These are phyloP conservation scores for Fusarium beomiforme DNA, from an alignment of 2,329 filamentous ascomycete genomes.

Conservation along the genomic window DNA sequence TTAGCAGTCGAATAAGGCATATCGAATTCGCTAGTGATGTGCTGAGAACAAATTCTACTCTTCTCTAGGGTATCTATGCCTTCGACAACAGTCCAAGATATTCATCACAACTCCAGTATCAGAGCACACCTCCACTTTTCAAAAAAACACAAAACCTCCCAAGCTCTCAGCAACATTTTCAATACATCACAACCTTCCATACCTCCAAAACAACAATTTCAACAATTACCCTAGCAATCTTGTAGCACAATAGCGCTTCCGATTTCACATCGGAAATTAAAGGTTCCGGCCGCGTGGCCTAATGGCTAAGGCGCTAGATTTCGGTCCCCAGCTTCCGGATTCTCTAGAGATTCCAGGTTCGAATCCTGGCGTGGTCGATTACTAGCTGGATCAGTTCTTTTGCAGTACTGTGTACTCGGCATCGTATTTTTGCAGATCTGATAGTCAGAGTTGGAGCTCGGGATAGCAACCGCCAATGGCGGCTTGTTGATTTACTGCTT, in stretches of 20 bases:
- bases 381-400: slow-evolving; percentile 3
- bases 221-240: fast-evolving
- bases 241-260: not conserved
- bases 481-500: not conserved
- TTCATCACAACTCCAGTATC: not conserved
- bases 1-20: too few relatives aligned
- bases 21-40: too few relatives aligned
- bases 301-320: slow-evolving; percentile 58
- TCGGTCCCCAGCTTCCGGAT: slow-evolving; percentile 44
- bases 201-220: not conserved
- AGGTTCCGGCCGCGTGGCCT: slow-evolving; percentile 52
- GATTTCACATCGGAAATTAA: not conserved
- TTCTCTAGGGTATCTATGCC: not conserved
- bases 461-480: not conserved
- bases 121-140: fast-evolving
- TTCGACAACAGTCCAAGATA: not conserved
- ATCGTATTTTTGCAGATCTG: not conserved
- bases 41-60: not conserved
- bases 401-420: not conserved
- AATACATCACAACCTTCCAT: not conserved
- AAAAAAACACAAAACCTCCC: too few relatives aligned
- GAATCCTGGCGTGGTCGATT: slow-evolving; percentile 55
- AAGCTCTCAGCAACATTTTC: not conserved
- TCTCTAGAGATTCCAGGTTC: slow-evolving; percentile 55
- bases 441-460: not conserved